A percentile compares a stretch with the other conserved stretches of the same genome.
Evolutionary conservation across 2,329 filamentous ascomycete genomes (phyloP).

Genomic region (Macrophomina tecta): DNA sequence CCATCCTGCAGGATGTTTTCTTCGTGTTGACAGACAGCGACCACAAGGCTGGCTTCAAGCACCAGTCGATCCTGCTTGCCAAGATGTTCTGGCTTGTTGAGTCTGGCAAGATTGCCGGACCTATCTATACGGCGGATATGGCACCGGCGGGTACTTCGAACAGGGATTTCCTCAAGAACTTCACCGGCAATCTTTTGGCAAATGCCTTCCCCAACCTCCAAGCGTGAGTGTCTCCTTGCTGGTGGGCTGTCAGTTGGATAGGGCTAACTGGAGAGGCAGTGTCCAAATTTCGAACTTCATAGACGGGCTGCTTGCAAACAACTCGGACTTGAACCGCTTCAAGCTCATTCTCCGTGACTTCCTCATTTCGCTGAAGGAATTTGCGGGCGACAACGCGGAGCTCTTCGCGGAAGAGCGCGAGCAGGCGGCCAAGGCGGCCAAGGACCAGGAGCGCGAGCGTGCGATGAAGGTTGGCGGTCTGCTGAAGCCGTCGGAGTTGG

Average conservation of each 20-base stretch:
- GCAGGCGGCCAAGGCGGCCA: slow-evolving; percentile 83
- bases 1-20: slow-evolving; percentile 96
- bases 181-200: slow-evolving; percentile 81
- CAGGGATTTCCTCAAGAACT: slow-evolving; percentile 86
- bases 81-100: slow-evolving; percentile 97
- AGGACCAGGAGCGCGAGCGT: slow-evolving; percentile 87
- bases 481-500: slow-evolving; percentile 96
- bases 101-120: slow-evolving; percentile 86
- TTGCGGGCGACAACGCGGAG: slow-evolving; percentile 92
- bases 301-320: slow-evolving; percentile 84
- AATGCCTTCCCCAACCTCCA: slow-evolving; percentile 95
- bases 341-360: slow-evolving; percentile 96
- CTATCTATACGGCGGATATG: slow-evolving; percentile 86
- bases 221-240: slow-evolving; percentile 65
- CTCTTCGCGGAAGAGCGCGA: slow-evolving; percentile 94
- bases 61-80: slow-evolving; percentile 89
- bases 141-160: slow-evolving; percentile 84
- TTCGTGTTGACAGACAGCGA: slow-evolving; percentile 97
- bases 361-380: slow-evolving; percentile 96
- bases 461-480: slow-evolving; percentile 94
- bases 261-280: slow-evolving; percentile 54
- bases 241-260: slow-evolving; percentile 14
- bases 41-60: slow-evolving; percentile 99
- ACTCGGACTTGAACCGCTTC: slow-evolving; percentile 91
- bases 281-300: slow-evolving; percentile 90